Conservation (phyloP, 2,329 filamentous ascomycete genomes). For the Verticillium tricorpus region DNA sequence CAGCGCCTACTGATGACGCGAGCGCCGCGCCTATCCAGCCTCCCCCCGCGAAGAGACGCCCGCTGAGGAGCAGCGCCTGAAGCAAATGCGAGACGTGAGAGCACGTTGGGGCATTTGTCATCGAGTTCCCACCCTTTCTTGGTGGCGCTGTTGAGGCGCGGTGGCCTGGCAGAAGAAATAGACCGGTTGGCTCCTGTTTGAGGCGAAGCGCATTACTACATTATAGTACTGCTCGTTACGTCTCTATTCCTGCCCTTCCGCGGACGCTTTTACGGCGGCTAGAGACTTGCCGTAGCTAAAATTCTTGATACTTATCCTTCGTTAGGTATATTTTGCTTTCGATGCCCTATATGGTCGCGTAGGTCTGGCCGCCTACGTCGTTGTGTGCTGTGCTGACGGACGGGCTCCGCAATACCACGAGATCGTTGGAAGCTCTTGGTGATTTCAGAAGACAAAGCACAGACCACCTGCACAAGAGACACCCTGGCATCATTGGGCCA, state of each 20-base stretch:
- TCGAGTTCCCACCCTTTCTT: no score
- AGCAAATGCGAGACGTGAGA: constrained; percentile 77
- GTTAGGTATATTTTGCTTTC: not conserved
- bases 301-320: not conserved
- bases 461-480: not conserved
- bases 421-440: not conserved
- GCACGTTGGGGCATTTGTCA: no score
- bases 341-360: not conserved
- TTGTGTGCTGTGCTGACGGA: not conserved
- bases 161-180: no score
- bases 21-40: constrained; percentile 29
- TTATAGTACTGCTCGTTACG: not conserved
- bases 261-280: not conserved
- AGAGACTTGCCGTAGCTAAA: not conserved
- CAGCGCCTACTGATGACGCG: constrained; percentile 23
- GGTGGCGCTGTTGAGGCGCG: no score
- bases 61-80: constrained; percentile 85
- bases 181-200: no score
- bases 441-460: not conserved
- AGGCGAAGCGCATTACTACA: not conserved
- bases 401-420: not conserved
- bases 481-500: not conserved
- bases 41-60: constrained; percentile 82
- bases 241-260: not conserved
- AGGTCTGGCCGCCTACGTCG: not conserved